Percentiles rank a stretch among this genome's conserved stretches.
These are phyloP conservation scores for Teratosphaeria viscida DNA, from an alignment of 2,329 filamentous ascomycete species.

Conservation along the genomic window DNA sequence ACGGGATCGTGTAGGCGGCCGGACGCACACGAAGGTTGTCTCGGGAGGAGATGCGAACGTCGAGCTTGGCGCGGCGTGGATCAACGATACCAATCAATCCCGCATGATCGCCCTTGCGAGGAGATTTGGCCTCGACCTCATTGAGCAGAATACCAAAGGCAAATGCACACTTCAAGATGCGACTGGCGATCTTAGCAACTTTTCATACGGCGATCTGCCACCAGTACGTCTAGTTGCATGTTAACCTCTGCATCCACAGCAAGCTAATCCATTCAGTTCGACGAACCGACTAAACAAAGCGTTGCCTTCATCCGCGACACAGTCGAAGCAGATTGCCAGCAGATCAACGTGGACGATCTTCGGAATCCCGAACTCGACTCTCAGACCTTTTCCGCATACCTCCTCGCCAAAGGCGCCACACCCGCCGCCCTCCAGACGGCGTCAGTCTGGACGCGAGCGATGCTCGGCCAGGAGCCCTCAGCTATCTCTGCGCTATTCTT, in stretches of 20 bases:
- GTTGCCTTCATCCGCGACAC: slow-evolving; percentile 23
- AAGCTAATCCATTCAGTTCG: background rate
- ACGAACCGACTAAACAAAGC: background rate
- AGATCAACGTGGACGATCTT: slow-evolving; percentile 21
- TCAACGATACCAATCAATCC: slow-evolving; percentile 46
- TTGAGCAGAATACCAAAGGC: slow-evolving; percentile 41
- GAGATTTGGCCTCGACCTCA: slow-evolving; percentile 33
- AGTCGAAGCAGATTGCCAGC: slow-evolving; percentile 30
- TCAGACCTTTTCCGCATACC: background rate
- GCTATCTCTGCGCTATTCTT: slow-evolving; percentile 46
- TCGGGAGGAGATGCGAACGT: slow-evolving; percentile 35
- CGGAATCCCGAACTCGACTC: background rate
- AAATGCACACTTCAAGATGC: slow-evolving; percentile 33
- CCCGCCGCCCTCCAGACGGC: background rate
- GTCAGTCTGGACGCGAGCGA: slow-evolving; percentile 35
- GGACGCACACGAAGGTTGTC: slow-evolving; percentile 34
- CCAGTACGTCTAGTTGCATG: slow-evolving; percentile 6
- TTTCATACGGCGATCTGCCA: slow-evolving; percentile 26
- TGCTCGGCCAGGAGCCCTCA: slow-evolving; percentile 40
- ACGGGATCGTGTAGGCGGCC: slow-evolving; percentile 29
- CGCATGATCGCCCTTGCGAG: slow-evolving; percentile 34
- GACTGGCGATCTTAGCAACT: slow-evolving; percentile 24
- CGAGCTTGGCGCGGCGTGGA: slow-evolving; percentile 44
- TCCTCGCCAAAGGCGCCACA: background rate
- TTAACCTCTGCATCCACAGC: slow-evolving; percentile 19